Evolutionary conservation across 164 flowering plant genomes (phyloP), one percentile per base, ranked within the genome.

Genomic region (Piper betle): DNA sequence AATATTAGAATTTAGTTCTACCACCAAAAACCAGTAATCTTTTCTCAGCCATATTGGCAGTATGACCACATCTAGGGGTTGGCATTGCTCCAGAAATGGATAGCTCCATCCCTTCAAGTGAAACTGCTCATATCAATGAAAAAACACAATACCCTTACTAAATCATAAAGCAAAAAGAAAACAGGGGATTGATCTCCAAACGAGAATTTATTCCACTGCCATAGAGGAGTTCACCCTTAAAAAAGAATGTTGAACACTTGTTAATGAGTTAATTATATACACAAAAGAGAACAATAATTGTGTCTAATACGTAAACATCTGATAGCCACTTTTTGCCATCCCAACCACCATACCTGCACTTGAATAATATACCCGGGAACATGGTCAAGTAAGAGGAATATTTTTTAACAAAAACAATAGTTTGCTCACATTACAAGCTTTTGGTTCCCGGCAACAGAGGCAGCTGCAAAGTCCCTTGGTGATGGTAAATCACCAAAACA

Each of bases 241-340:
- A n/a, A n/a, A n/a, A n/a, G n/a, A n/a, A n/a, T n/a, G n/a, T n/a
- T n/a, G n/a, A n/a, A n/a, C n/a, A n/a, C n/a, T n/a, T n/a, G n/a
- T n/a, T n/a, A n/a, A n/a, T n/a, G n/a, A n/a, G n/a, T n/a, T n/a
- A n/a, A n/a, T n/a, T n/a, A n/a, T n/a, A n/a, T n/a, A n/a, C n/a
- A n/a, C n/a, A n/a, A 41, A 41, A 41, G 43, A 41, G 43, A 41
- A 9, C 9, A 4, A 8, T 94, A 94, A 96, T 91, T 78, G 99
- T 94, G 77, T 94, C 99, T 74, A 94, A 62, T 72, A 94, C 76
- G 72, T 81, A 88, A 18, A 94, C 95, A 79, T 94, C 99, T 59
- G 99, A 81, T 71, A 94, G 70, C 97, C 99, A 94, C 79, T 83
- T 94, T 73, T 85, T 88, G 68, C 97, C 96, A 83, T 94, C 99